Conservation (phyloP, 2,329 filamentous ascomycete genomes). For the Tetracladium maxilliforme region DNA sequence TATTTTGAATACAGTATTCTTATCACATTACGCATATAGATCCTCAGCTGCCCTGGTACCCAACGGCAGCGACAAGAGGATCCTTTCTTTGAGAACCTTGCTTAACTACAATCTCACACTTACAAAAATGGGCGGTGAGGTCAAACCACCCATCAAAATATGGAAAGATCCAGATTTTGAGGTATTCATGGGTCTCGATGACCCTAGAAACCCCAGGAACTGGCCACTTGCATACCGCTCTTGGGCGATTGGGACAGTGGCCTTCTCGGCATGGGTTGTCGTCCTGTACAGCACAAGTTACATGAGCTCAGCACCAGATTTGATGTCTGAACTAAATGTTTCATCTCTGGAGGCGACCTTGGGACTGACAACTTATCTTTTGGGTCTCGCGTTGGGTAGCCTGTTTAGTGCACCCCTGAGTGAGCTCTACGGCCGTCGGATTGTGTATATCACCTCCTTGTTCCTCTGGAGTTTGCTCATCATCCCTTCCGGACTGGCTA, state of each 20-base stretch:
- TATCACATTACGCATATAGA: no score
- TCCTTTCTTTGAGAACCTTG: no score
- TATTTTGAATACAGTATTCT: no score
- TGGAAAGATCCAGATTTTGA: constrained; percentile 62
- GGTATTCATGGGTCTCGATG: constrained; percentile 52
- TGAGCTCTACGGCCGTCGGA: constrained; percentile 53
- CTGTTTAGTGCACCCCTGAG: constrained; percentile 61
- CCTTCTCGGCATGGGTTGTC: constrained; percentile 20
- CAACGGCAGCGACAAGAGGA: no score
- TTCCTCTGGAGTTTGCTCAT: constrained; percentile 51
- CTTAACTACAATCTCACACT: no score
- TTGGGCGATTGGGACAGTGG: constrained; percentile 17
- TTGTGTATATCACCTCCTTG: constrained; percentile 56
- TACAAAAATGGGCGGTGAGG: no score
- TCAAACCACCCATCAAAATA: no score
- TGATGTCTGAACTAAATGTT: constrained; percentile 53
- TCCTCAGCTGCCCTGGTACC: no score
- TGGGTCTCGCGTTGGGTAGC: constrained; percentile 59
- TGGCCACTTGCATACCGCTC: constrained; percentile 40
- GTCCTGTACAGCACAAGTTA: constrained; percentile 73
- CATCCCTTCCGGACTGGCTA: constrained; percentile 56
- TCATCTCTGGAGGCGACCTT: constrained; percentile 47
- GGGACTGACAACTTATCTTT: constrained; percentile 64
- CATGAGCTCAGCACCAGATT: constrained; percentile 54
- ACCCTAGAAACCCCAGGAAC: constrained; percentile 50